Conservation (phyloP, 75 land plant species). For the Cupressus sempervirens region DNA sequence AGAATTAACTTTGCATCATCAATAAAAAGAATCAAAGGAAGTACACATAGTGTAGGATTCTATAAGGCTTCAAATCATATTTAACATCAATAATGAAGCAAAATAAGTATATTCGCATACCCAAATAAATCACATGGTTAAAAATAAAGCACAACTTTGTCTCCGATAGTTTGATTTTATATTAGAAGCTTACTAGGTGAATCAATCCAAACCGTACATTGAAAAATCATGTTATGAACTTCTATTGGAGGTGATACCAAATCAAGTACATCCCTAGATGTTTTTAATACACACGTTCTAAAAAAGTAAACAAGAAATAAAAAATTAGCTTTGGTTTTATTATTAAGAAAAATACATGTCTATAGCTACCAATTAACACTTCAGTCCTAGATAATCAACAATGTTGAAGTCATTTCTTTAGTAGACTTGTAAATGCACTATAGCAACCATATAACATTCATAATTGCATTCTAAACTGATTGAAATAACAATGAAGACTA, state of each 20-base stretch:
- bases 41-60: not conserved
- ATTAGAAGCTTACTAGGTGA: conserved; percentile 96
- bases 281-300: conserved; percentile 91
- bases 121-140: conserved; percentile 99
- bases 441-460: not conserved
- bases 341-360: too few relatives aligned
- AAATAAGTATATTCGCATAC: conserved; percentile 31
- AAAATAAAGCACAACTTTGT: conserved; percentile 89
- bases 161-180: conserved; percentile 92
- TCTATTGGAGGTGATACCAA: conserved; percentile 96
- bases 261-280: conserved; percentile 71
- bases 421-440: not conserved
- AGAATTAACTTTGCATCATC: not conserved
- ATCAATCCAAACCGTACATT: conserved; percentile 98
- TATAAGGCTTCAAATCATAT: not conserved
- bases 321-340: too few relatives aligned
- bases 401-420: too few relatives aligned
- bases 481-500: not conserved
- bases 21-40: not conserved
- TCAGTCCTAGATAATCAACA: too few relatives aligned
- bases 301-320: conserved; percentile 13
- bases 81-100: not conserved
- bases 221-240: conserved; percentile 94
- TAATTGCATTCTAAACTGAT: not conserved
- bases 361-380: too few relatives aligned